Conservation (phyloP, 2,329 filamentous ascomycete genomes). For the Penicillium oxalicum region DNA sequence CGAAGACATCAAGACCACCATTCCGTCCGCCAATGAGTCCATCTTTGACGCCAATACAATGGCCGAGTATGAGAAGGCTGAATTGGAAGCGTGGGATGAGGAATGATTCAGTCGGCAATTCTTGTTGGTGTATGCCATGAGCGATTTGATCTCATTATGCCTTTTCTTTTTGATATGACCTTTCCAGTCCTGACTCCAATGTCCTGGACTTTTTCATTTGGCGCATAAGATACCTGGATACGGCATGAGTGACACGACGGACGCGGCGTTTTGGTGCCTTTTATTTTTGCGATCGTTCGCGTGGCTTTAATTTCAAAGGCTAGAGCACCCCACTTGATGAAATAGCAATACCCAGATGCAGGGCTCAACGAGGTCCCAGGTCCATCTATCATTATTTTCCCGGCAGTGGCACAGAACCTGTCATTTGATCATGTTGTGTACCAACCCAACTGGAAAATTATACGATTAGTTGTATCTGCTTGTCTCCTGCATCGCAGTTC, state of each 20-base stretch:
- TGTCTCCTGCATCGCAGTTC: too few relatives aligned
- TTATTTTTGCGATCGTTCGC: background rate
- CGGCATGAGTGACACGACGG: constrained; percentile 1
- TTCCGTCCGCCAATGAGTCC: constrained; percentile 62
- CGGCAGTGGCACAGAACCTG: too few relatives aligned
- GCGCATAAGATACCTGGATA: constrained; percentile 6
- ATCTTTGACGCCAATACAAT: constrained; percentile 72
- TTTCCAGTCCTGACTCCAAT: constrained; percentile 1
- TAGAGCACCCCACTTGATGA: too few relatives aligned
- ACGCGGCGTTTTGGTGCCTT: background rate
- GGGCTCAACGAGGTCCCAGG: too few relatives aligned
- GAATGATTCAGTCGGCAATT: constrained; percentile 46
- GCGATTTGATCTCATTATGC: background rate
- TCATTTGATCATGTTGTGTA: too few relatives aligned
- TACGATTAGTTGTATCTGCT: too few relatives aligned
- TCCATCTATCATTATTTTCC: too few relatives aligned
- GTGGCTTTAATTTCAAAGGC: background rate
- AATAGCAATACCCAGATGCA: too few relatives aligned
- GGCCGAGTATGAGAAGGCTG: constrained; percentile 65
- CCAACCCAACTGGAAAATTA: too few relatives aligned
- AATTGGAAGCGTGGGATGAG: constrained; percentile 76
- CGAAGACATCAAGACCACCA: constrained; percentile 69
- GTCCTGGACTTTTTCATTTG: constrained; percentile 2
- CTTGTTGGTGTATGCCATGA: background rate
- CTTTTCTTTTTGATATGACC: background rate